phyloP scores from a whole-genome alignment of 2,329 filamentous ascomycete species.

The Colletotrichum karsti region DNA sequence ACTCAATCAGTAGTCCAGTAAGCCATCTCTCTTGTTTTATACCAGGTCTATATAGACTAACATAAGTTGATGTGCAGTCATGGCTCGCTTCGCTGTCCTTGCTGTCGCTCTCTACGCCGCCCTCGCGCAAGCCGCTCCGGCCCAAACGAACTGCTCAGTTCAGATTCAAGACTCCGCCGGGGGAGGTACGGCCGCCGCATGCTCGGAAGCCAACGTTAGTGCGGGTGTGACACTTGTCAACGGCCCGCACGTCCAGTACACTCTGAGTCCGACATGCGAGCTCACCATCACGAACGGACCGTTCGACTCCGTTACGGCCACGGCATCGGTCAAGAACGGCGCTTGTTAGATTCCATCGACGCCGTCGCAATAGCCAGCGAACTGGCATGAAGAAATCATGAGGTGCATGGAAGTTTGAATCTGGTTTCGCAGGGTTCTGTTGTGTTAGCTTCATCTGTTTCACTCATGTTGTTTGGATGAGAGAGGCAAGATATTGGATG shows the following conservation, averaged over 20 bases:
- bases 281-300: background rate
- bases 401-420: too few relatives aligned
- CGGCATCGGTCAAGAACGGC: background rate
- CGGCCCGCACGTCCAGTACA: background rate
- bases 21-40: background rate
- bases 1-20: background rate
- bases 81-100: background rate
- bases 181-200: background rate
- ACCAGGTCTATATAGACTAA: background rate
- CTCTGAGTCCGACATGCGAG: background rate
- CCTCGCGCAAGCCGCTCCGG: background rate
- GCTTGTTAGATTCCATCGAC: background rate
- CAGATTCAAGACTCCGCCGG: background rate
- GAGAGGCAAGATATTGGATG: too few relatives aligned
- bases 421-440: too few relatives aligned
- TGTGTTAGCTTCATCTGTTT: too few relatives aligned
- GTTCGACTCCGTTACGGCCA: background rate
- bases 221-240: background rate
- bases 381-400: too few relatives aligned
- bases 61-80: accelerated
- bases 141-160: background rate
- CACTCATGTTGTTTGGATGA: too few relatives aligned
- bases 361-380: too few relatives aligned
- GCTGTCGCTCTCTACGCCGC: background rate
- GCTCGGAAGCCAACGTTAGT: background rate